Base-by-base conservation (phyloP, 371 early-diverging fungal species). In the Mortierella sp. region DNA sequence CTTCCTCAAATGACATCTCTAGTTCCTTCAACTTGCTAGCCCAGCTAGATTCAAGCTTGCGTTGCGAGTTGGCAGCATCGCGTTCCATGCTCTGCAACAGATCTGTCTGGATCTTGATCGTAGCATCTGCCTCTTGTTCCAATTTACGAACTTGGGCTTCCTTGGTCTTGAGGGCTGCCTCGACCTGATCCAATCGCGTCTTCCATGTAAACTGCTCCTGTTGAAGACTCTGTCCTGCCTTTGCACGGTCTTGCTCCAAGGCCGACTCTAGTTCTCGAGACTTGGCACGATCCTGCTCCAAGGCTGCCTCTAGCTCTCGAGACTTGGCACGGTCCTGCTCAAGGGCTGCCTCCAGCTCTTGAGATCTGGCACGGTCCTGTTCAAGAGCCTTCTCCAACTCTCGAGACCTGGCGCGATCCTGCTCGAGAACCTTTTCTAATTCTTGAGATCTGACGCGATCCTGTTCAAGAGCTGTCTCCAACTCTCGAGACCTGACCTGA, bases 51-150 rank as follows among this genome's bases (percentile, higher is more conserved):
- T 76, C 76, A 46, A 71, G 64, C 55, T 76, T 76, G 65, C 68
- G 66, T 26, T 28, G 26, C 52, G 76, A 52, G 29, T 64, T 71
- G 43, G 72, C 64, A 0, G 76, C 68, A 57, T 79, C 79, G n/a
- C 73, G 72, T 57, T 79, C 79, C 73, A 79, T 79, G 51, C 73
- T 72, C 53, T 79, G 79, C 59, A 79, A n/a, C 47, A 79, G 46
- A 37, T 79, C 79, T 1, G 52, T 72, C 66, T 79, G 79, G 28
- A 72, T 65, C 64, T 72, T 72, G 56, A 79, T 66, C 15, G 79
- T 72, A 2, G 72, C 79, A 29, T 79, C 66, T 7, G 79, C 79
- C 26, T 79, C 79, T n/a, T 72, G 73, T 44, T 79, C 73, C 48
- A 79, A 57, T 57, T 66, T 79, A 43, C 63, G 61, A 23, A 79